Percentiles rank a stretch among this genome's conserved stretches.
Conservation (phyloP, 768 basidiomycete species). For the Boletales sp. region DNA sequence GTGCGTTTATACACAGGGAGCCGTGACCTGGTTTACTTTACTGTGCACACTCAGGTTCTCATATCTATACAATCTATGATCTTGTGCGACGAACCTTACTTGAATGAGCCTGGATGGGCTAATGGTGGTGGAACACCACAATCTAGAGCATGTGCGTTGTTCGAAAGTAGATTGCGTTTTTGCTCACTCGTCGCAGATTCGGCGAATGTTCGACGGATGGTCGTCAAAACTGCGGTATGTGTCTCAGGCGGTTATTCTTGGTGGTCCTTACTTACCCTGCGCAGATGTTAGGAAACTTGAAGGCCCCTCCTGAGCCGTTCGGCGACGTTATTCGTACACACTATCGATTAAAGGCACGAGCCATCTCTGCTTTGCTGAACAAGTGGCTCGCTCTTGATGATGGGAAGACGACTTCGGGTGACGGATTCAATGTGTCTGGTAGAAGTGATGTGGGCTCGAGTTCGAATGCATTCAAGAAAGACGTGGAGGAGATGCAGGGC, state of each 20-base stretch:
- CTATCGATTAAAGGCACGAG: conserved; percentile 78
- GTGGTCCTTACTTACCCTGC: conserved; percentile 8
- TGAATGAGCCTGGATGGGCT: conserved; percentile 92
- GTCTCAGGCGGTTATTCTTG: background rate
- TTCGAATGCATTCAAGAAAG: conserved; percentile 60
- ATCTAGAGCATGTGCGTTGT: conserved; percentile 67
- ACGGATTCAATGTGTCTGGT: conserved; percentile 46
- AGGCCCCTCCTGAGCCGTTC: conserved; percentile 81
- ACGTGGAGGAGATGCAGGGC: conserved; percentile 68
- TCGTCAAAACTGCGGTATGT: conserved; percentile 78
- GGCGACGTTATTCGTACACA: conserved; percentile 86
- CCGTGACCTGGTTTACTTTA: background rate
- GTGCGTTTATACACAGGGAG: conserved; percentile 32
- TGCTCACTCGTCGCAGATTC: conserved; percentile 54
- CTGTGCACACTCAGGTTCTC: conserved; percentile 47
- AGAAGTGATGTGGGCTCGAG: conserved; percentile 42
- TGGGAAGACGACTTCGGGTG: conserved; percentile 51
- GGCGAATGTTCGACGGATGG: conserved; percentile 91
- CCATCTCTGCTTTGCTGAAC: conserved; percentile 70
- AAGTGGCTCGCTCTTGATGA: conserved; percentile 78
- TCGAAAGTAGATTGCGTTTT: background rate
- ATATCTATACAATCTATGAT: conserved; percentile 98
- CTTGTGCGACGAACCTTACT: conserved; percentile 85
- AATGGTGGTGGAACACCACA: conserved; percentile 65
- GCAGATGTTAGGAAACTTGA: conserved; percentile 83